Conservation (phyloP, 2,329 filamentous ascomycete genomes). For the Pseudocercospora cruenta region DNA sequence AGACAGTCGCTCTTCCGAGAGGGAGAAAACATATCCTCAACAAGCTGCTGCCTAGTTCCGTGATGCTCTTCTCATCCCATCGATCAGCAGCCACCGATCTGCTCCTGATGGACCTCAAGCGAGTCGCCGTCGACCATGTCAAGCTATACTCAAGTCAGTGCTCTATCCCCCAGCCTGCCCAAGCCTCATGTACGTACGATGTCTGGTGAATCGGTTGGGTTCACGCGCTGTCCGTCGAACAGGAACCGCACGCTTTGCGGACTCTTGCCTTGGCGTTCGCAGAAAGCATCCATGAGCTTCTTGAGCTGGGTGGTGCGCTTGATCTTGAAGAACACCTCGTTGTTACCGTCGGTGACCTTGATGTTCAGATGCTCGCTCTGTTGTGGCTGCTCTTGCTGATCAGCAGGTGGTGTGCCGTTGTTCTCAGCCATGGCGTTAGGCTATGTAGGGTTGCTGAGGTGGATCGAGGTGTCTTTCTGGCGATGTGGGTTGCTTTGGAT, state of each 20-base stretch:
- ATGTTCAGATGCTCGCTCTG: conserved; percentile 88
- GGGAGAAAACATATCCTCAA: neutral
- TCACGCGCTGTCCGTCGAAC: conserved; percentile 92
- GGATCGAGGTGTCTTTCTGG: conserved; percentile 4
- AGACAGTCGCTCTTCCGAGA: neutral
- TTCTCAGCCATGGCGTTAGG: conserved; percentile 55
- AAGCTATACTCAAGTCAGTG: conserved; percentile 60
- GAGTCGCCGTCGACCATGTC: conserved; percentile 97
- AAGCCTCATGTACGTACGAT: conserved; percentile 64
- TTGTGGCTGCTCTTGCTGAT: conserved; percentile 47
- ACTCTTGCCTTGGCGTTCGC: conserved; percentile 91
- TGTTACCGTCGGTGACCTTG: conserved; percentile 99
- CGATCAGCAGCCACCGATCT: conserved; percentile 72
- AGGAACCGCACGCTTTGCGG: conserved; percentile 85
- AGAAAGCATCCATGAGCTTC: conserved; percentile 98
- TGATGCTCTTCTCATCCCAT: neutral
- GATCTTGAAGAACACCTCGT: conserved; percentile 99
- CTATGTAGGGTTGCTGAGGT: conserved; percentile 48
- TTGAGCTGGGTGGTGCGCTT: conserved; percentile 94
- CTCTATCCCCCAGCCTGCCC: neutral
- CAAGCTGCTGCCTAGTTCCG: neutral
- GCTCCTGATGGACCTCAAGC: conserved; percentile 96
- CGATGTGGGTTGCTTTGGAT: conserved; percentile 7
- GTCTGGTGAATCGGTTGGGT: conserved; percentile 86
- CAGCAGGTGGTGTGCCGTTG: conserved; percentile 35